These are phyloP conservation scores for Aspergillus alliaceus DNA, from an alignment of 2,329 filamentous ascomycete genomes.

Conservation along the genomic window DNA sequence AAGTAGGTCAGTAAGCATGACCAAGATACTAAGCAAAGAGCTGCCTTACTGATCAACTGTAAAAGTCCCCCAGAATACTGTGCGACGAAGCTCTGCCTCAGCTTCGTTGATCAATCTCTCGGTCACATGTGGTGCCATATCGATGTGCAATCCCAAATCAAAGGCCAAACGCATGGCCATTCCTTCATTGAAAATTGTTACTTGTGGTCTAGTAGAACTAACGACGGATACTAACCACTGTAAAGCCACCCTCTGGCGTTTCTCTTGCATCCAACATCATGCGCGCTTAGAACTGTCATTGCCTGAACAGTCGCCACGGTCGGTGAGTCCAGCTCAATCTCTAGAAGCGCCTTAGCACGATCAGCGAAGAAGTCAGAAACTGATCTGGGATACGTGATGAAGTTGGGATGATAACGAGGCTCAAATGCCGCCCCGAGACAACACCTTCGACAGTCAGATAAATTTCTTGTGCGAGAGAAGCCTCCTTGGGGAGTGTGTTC, in stretches of 20 bases:
- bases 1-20: neutral
- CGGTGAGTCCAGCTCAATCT: constrained; percentile 46
- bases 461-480: too few relatives aligned
- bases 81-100: constrained; percentile 28
- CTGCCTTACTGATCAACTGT: constrained; percentile 9
- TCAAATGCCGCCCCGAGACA: constrained; percentile 30
- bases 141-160: constrained; percentile 34
- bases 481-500: too few relatives aligned
- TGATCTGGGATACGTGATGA: constrained; percentile 35
- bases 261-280: constrained; percentile 37
- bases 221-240: constrained; percentile 28
- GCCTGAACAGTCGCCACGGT: constrained; percentile 46
- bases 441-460: constrained; percentile 4
- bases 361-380: constrained; percentile 39
- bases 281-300: constrained; percentile 41
- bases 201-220: neutral
- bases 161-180: constrained; percentile 21
- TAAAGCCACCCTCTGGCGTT: constrained; percentile 46
- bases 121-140: constrained; percentile 20
- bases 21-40: neutral
- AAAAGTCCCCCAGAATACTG: constrained; percentile 40
- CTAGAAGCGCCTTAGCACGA: constrained; percentile 41
- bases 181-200: constrained; percentile 13
- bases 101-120: constrained; percentile 11
- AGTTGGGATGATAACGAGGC: constrained; percentile 31